Conservation (phyloP, 371 early-diverging fungal species). For the Mucor velutinosus region DNA sequence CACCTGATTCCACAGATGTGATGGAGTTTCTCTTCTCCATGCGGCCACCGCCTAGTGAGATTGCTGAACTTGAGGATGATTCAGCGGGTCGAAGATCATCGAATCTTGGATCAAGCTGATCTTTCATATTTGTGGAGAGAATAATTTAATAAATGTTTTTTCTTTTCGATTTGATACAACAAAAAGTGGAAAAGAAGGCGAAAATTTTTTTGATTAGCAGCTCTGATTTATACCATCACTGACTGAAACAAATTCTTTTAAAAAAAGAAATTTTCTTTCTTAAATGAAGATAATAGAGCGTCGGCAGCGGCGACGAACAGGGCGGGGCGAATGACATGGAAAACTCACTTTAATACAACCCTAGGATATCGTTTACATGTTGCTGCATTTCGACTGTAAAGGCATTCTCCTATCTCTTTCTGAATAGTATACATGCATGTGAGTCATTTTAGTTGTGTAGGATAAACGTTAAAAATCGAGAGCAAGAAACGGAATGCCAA, state of each 20-base stretch:
- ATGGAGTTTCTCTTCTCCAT: constrained; percentile 24
- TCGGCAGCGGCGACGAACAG: background rate
- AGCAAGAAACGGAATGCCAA: background rate
- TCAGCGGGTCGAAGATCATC: background rate
- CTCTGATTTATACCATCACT: background rate
- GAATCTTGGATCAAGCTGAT: background rate
- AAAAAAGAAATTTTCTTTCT: background rate
- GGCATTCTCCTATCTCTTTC: background rate
- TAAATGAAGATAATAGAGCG: background rate
- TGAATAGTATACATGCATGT: background rate
- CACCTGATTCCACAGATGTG: constrained; percentile 24
- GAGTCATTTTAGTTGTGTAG: background rate
- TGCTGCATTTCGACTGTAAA: background rate
- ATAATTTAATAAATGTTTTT: background rate
- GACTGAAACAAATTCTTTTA: background rate
- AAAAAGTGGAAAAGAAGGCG: background rate
- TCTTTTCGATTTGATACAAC: background rate
- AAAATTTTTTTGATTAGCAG: background rate
- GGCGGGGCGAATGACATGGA: background rate
- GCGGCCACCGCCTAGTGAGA: constrained; percentile 9
- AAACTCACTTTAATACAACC: background rate
- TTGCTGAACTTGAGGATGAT: constrained; percentile 4
- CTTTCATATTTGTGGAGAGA: background rate
- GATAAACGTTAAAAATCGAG: background rate
- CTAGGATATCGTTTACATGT: background rate